These are phyloP conservation scores for Neocatenulostroma microsporum DNA, from an alignment of 2,329 filamentous ascomycete species.

Conservation along the genomic window DNA sequence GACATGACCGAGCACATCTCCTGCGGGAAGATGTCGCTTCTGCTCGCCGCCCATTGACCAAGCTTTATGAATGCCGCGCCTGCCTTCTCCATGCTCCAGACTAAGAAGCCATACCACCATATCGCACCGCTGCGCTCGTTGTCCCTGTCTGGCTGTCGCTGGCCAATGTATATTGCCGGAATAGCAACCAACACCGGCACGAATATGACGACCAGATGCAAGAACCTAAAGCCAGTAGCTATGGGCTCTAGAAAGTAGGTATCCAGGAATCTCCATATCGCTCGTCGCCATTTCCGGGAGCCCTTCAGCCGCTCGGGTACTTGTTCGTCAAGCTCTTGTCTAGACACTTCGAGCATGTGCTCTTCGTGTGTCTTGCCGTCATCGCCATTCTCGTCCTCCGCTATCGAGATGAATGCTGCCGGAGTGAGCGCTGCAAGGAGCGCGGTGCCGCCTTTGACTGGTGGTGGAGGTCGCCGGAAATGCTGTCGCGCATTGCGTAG, in stretches of 20 bases:
- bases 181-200: constrained; percentile 77
- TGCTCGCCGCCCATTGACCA: constrained; percentile 95
- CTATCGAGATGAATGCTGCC: constrained; percentile 52
- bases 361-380: constrained; percentile 63
- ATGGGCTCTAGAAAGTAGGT: constrained; percentile 71
- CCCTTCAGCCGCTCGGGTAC: constrained; percentile 56
- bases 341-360: constrained; percentile 78
- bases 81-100: constrained; percentile 81
- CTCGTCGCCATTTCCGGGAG: constrained; percentile 50
- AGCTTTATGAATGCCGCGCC: constrained; percentile 98
- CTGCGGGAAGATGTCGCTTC: constrained; percentile 90
- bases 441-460: constrained; percentile 28
- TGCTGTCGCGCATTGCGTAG: constrained; percentile 16
- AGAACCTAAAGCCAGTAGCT: constrained; percentile 76
- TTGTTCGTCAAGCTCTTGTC: constrained; percentile 65
- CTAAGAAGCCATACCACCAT: constrained; percentile 91
- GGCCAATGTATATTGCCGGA: constrained; percentile 73
- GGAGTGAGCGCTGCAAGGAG: constrained; percentile 45
- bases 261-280: constrained; percentile 61
- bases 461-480: constrained; percentile 28
- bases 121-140: constrained; percentile 73
- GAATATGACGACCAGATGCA: constrained; percentile 82
- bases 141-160: constrained; percentile 53
- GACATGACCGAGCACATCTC: constrained; percentile 93
- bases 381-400: constrained; percentile 39